Evolutionary conservation across 768 basidiomycete genomes (phyloP).

Genomic region (Suillus americanus): DNA sequence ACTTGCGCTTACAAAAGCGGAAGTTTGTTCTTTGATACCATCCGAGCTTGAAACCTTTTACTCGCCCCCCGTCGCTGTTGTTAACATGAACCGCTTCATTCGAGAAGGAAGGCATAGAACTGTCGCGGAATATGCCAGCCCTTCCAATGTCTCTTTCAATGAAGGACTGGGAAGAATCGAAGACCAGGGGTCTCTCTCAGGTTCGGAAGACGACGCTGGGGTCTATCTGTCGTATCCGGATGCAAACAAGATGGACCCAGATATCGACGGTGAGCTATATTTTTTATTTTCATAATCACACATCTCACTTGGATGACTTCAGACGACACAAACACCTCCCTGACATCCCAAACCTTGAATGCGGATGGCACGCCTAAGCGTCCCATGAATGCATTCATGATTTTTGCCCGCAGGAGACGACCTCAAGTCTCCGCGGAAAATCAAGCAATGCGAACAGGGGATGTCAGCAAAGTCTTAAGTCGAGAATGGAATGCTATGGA

Average conservation of each 20-base stretch:
- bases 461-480: conserved; percentile 85
- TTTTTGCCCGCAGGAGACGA: conserved; percentile 78
- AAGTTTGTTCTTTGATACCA: conserved; percentile 6
- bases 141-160: conserved; percentile 24
- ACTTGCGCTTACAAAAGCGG: conserved; percentile 20
- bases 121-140: conserved; percentile 27
- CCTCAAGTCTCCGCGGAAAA: conserved; percentile 87
- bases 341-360: conserved; percentile 81
- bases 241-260: conserved; percentile 42
- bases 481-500: conserved; percentile 85
- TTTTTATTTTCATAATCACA: conserved; percentile 11
- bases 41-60: conserved; percentile 8
- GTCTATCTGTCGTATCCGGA: conserved; percentile 33
- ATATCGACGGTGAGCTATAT: conserved; percentile 43
- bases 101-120: conserved; percentile 22
- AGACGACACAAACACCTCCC: conserved; percentile 44
- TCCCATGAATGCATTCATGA: conserved; percentile 95
- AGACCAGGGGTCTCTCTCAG: conserved; percentile 52
- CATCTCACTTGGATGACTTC: conserved; percentile 14
- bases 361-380: conserved; percentile 86
- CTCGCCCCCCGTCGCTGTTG: conserved; percentile 11
- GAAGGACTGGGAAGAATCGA: conserved; percentile 32
- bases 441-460: conserved; percentile 87
- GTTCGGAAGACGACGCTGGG: conserved; percentile 53
- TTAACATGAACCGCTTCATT: conserved; percentile 31